Base-by-base conservation (phyloP, 371 early-diverging fungal genomes). In the Parasitella parasitica region DNA sequence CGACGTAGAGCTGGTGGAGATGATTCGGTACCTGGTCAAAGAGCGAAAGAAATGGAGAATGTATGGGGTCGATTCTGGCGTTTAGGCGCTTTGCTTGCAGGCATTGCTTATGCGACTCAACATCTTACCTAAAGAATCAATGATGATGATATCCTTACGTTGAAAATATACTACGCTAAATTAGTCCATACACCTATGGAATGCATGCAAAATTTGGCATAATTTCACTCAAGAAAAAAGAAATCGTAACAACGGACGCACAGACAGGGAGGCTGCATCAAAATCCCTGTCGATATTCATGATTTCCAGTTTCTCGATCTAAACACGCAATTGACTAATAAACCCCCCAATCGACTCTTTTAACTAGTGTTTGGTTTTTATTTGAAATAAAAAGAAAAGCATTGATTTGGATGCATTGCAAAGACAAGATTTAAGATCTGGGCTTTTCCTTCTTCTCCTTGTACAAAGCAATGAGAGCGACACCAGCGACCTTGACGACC, bases 361-460 rank as follows among this genome's bases (percentile, higher is more conserved):
- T n/a, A n/a, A n/a, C n/a, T n/a, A n/a, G n/a, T n/a, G n/a, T n/a
- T n/a, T n/a, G n/a, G n/a, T n/a, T n/a, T n/a, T n/a, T n/a, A n/a
- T n/a, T n/a, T n/a, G n/a, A n/a, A n/a, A n/a, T n/a, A n/a, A n/a
- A n/a, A n/a, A n/a, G n/a, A n/a, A n/a, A n/a, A n/a, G n/a, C n/a
- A n/a, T n/a, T n/a, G n/a, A n/a, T n/a, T n/a, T n/a, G n/a, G n/a
- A n/a, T n/a, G n/a, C n/a, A n/a, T n/a, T n/a, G n/a, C n/a, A n/a
- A n/a, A n/a, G n/a, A n/a, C n/a, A n/a, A n/a, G 30, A 71, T 76
- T 89, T 96, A 97, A 71, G 95, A 93, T 76, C 97, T 88, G 75
- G 98, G 97, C 91, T 98, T 99, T 85, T 98, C 98, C 90, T 99
- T 99, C 97, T 99, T 99, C 86, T 99, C 99, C 90, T 97, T 99